Conservation (phyloP, 331 rosid genomes). For the Phaseolus coccineus region DNA sequence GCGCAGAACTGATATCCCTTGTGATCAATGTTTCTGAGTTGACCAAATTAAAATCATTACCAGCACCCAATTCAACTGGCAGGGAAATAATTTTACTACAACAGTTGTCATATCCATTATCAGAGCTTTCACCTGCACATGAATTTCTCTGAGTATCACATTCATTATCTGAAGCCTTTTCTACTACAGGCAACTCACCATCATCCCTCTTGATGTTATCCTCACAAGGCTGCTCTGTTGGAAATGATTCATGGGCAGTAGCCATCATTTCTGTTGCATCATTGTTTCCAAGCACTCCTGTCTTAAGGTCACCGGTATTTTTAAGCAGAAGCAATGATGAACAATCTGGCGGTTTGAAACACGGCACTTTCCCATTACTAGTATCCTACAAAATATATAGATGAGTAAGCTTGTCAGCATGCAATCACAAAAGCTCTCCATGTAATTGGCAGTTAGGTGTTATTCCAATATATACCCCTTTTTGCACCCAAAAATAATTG, state of each 20-base stretch:
- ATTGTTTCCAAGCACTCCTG: conserved; percentile 46
- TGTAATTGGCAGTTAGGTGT: conserved; percentile 5
- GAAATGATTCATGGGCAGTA: conserved; percentile 31
- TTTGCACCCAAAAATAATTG: not conserved
- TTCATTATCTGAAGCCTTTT: conserved; percentile 40
- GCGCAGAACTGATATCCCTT: conserved; percentile 44
- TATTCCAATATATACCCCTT: not conserved
- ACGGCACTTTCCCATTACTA: conserved; percentile 35
- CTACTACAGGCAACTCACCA: conserved; percentile 39
- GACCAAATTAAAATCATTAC: conserved; percentile 40
- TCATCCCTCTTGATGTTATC: conserved; percentile 38
- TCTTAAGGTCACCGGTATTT: conserved; percentile 36
- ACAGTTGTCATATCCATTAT: conserved; percentile 42
- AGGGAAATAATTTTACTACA: conserved; percentile 43
- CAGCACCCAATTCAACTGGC: conserved; percentile 40
- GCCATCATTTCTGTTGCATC: conserved; percentile 33
- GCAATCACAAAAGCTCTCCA: conserved; percentile 18
- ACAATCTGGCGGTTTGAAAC: conserved; percentile 44
- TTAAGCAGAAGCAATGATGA: conserved; percentile 38
- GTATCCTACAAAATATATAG: conserved; percentile 34
- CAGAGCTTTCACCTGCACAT: conserved; percentile 38
- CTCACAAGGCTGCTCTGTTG: conserved; percentile 41
- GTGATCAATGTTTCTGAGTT: conserved; percentile 41
- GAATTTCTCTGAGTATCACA: conserved; percentile 39
- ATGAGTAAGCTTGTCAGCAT: conserved; percentile 13